Percentiles rank a stretch among this genome's conserved stretches.
Conservation (phyloP, 495 filamentous ascomycete genomes). For the Neurospora africana region DNA sequence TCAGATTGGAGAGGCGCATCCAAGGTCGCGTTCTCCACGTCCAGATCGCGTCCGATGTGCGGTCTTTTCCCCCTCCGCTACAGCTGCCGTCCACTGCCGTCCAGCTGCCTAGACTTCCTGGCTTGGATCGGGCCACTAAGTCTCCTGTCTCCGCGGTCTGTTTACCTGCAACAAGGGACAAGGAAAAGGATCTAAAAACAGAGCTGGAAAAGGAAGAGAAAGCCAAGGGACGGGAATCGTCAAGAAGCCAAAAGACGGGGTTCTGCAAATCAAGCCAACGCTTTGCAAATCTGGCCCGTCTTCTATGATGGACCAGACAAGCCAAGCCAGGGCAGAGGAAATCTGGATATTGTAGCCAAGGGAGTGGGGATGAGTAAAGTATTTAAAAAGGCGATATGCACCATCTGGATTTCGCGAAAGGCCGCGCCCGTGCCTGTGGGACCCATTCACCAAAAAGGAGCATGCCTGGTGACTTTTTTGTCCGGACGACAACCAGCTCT, state of each 20-base stretch:
- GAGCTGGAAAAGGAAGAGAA: not conserved
- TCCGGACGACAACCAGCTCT: not conserved
- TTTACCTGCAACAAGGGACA: not conserved
- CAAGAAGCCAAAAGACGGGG: not conserved
- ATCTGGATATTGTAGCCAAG: not conserved
- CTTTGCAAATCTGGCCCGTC: not conserved
- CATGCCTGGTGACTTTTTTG: not conserved
- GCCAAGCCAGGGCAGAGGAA: not conserved
- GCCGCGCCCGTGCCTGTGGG: not conserved
- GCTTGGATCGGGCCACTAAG: not conserved
- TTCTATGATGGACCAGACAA: not conserved
- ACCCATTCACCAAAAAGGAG: not conserved
- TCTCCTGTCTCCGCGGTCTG: not conserved
- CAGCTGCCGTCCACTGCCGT: not conserved
- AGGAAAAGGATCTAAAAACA: not conserved
- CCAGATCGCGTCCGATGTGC: conserved; percentile 3
- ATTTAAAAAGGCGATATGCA: not conserved
- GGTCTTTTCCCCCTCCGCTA: conserved; percentile 3
- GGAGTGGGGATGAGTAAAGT: not conserved
- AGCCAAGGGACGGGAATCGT: not conserved
- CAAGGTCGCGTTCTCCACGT: not conserved
- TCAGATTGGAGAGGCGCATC: not conserved
- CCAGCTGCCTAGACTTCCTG: not conserved
- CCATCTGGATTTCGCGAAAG: not conserved
- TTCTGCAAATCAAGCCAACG: not conserved